Percentiles rank a stretch among this genome's conserved stretches.
Evolutionary conservation across 164 flowering plant genomes (phyloP).

Genomic region (Chloranthus sessilifolius): DNA sequence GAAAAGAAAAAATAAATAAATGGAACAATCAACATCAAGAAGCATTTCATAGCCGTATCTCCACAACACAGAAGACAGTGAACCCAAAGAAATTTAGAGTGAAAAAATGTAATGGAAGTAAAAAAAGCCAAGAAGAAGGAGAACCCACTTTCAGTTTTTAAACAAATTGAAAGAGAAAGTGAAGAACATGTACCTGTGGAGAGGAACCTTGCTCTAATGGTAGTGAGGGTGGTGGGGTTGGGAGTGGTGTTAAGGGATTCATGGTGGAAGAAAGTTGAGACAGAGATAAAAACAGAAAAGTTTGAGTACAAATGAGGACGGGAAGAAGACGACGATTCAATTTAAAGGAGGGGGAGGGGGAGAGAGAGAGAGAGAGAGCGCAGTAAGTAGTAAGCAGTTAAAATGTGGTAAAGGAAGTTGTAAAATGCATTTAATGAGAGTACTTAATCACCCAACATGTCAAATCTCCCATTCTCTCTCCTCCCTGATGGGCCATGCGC

Average conservation of each 20-base stretch:
- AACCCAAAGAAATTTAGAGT: not conserved
- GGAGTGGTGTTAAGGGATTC: slow-evolving; percentile 21
- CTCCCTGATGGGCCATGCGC: no score
- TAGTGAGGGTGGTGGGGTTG: slow-evolving; percentile 15
- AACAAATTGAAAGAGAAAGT: no score
- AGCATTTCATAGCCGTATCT: not conserved
- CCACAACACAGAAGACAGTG: not conserved
- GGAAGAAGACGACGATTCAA: not conserved
- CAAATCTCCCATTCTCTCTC: slow-evolving; percentile 14
- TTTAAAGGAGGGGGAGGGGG: slow-evolving; percentile 4
- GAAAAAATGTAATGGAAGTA: not conserved
- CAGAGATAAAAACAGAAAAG: slow-evolving; percentile 6
- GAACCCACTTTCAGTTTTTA: not conserved
- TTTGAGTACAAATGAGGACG: slow-evolving; percentile 1
- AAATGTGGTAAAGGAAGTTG: slow-evolving; percentile 27
- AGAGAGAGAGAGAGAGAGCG: slow-evolving; percentile 23
- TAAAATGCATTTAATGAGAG: slow-evolving; percentile 29
- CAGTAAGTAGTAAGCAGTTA: slow-evolving; percentile 23
- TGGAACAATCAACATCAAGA: not conserved
- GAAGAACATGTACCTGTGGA: slow-evolving; percentile 26
- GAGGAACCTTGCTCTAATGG: slow-evolving; percentile 27
- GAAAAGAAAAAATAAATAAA: not conserved
- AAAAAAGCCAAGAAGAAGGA: not conserved
- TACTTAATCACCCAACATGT: not conserved
- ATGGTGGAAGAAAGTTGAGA: slow-evolving; percentile 18